Evolutionary conservation across 2,329 filamentous ascomycete species (phyloP).

Genomic region (Aspergillus sp.): DNA sequence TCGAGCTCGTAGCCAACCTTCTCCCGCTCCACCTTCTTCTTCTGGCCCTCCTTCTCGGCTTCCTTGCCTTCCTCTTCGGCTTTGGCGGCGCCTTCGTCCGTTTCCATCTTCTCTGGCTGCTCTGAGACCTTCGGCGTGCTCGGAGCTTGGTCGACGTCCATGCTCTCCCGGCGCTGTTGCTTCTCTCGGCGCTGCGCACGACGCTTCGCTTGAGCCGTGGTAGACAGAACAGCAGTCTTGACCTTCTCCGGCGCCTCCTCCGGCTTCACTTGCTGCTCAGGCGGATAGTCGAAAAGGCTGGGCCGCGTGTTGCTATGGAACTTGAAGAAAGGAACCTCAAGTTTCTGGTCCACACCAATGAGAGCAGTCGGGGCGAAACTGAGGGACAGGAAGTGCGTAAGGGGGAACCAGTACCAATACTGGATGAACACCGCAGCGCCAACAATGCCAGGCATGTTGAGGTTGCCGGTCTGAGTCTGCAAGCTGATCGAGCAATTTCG

Average conservation of each 20-base stretch:
- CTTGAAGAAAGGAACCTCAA: conserved; percentile 89
- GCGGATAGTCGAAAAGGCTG: conserved; percentile 95
- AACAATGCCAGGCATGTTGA: conserved; percentile 97
- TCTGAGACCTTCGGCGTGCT: conserved; percentile 59
- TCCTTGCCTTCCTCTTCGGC: conserved; percentile 52
- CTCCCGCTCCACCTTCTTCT: conserved; percentile 91
- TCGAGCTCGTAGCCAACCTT: conserved; percentile 93
- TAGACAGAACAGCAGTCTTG: conserved; percentile 90
- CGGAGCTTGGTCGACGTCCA: conserved; percentile 81
- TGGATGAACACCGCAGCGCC: conserved; percentile 98
- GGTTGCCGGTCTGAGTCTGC: conserved; percentile 93
- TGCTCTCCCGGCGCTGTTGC: conserved; percentile 79
- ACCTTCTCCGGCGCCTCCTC: conserved; percentile 91
- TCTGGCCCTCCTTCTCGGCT: conserved; percentile 58
- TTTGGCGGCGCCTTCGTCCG: conserved; percentile 46
- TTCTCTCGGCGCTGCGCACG: conserved; percentile 90
- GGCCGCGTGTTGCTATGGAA: conserved; percentile 92
- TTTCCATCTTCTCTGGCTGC: conserved; percentile 77
- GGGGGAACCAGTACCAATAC: conserved; percentile 99
- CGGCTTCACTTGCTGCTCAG: conserved; percentile 87
- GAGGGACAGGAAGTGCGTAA: conserved; percentile 92
- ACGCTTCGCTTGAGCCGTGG: conserved; percentile 92
- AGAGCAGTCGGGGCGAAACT: conserved; percentile 96
- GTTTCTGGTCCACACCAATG: conserved; percentile 85
- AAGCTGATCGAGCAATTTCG: conserved; percentile 97